Percentiles rank a stretch among this genome's conserved stretches.
Evolutionary conservation across 768 basidiomycete genomes (phyloP).

Genomic region (Amanita pseudoporphyria): DNA sequence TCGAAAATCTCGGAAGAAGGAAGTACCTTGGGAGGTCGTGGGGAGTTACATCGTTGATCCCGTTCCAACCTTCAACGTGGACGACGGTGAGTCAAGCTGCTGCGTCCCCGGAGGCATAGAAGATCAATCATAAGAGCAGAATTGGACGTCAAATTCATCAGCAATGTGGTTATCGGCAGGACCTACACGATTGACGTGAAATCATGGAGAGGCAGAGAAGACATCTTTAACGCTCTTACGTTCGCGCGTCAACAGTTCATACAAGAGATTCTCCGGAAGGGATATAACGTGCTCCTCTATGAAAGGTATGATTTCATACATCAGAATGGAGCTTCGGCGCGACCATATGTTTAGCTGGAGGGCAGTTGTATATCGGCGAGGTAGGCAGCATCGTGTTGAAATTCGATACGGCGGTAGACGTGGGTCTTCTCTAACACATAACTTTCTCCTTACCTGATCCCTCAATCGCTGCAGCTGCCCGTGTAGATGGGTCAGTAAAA

Average conservation of each 20-base stretch:
- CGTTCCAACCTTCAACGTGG: conserved; percentile 53
- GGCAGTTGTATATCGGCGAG: conserved; percentile 53
- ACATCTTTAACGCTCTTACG: conserved; percentile 42
- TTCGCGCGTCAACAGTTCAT: conserved; percentile 61
- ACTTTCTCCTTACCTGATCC: conserved; percentile 2
- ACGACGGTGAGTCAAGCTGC: conserved; percentile 35
- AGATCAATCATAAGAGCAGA: conserved; percentile 1
- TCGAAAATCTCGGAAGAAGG: conserved; percentile 48
- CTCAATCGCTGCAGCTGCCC: conserved; percentile 35
- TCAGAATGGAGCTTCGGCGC: conserved; percentile 1
- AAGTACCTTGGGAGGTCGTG: conserved; percentile 72
- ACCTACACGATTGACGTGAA: conserved; percentile 58
- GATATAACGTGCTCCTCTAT: conserved; percentile 52
- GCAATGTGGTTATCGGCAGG: conserved; percentile 48
- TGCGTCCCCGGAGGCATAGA: not conserved
- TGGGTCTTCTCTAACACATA: conserved; percentile 16
- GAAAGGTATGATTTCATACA: conserved; percentile 43
- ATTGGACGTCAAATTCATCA: conserved; percentile 26
- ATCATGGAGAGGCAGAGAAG: conserved; percentile 30
- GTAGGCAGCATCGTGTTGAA: conserved; percentile 53
- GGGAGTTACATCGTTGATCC: conserved; percentile 56
- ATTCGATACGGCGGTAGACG: conserved; percentile 62
- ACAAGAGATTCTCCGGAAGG: conserved; percentile 40
- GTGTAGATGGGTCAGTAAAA: conserved; percentile 34
- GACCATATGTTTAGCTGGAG: conserved; percentile 36